A percentile compares a stretch with the other conserved stretches of the same genome.
Evolutionary conservation across 2,329 filamentous ascomycete species (phyloP).

Genomic region (Rachicladosporium sp.): DNA sequence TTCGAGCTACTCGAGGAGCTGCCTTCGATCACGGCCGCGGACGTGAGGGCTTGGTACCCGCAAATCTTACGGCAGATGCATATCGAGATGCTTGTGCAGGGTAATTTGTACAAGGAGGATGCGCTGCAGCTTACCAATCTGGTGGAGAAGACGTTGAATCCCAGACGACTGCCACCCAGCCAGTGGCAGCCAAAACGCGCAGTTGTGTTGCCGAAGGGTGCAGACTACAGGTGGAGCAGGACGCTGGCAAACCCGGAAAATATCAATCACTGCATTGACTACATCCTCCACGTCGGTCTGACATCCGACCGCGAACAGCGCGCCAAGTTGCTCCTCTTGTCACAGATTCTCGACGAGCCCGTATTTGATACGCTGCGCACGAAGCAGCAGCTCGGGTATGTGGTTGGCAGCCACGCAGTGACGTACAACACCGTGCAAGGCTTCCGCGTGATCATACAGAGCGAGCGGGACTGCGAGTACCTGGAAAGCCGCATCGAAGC

Average conservation of each 20-base stretch:
- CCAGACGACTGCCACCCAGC: constrained; percentile 57
- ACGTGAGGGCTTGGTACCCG: constrained; percentile 65
- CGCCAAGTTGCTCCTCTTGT: constrained; percentile 67
- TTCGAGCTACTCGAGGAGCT: constrained; percentile 72
- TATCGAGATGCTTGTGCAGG: constrained; percentile 78
- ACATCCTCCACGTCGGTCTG: constrained; percentile 32
- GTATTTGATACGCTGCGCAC: constrained; percentile 90
- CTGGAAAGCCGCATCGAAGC: constrained; percentile 77
- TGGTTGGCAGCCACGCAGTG: constrained; percentile 73
- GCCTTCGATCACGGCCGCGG: constrained; percentile 58
- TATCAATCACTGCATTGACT: constrained; percentile 48
- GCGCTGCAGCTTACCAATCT: constrained; percentile 74
- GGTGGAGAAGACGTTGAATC: constrained; percentile 64
- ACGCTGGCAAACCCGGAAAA: constrained; percentile 76
- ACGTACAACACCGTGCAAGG: constrained; percentile 63
- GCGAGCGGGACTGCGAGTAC: constrained; percentile 72
- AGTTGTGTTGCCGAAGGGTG: constrained; percentile 63
- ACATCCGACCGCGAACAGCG: constrained; percentile 52
- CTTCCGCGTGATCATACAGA: constrained; percentile 86
- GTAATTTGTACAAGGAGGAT: constrained; percentile 90
- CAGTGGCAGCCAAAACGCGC: constrained; percentile 74
- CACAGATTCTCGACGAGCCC: constrained; percentile 85
- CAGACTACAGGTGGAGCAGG: constrained; percentile 74
- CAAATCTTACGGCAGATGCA: constrained; percentile 73
- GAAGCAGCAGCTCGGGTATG: constrained; percentile 94